These are phyloP conservation scores for Entoloma clypeatum DNA, from an alignment of 1,284 basidiomycete species.

Conservation along the genomic window DNA sequence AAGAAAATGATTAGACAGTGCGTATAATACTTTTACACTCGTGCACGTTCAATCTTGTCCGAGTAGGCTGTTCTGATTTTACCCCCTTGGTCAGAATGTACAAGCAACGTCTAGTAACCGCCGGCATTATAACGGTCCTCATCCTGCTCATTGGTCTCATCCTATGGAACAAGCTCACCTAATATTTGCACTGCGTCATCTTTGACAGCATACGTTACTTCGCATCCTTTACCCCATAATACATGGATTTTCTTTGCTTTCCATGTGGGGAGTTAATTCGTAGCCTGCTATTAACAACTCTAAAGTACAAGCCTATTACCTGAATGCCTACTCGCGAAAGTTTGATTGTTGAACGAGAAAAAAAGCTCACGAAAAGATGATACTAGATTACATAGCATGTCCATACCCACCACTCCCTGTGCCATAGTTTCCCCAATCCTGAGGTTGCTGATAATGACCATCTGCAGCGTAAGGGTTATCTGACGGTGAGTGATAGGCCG, in stretches of 20 bases:
- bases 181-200: no score
- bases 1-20: conserved; percentile 78
- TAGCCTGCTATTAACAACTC: no score
- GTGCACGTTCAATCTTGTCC: conserved; percentile 15
- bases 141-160: conserved; percentile 68
- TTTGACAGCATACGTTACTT: no score
- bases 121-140: conserved; percentile 65
- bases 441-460: conserved; percentile 19
- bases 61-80: conserved; percentile 36
- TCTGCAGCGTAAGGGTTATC: conserved; percentile 20
- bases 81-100: conserved; percentile 59
- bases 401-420: conserved; percentile 27
- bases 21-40: conserved; percentile 20
- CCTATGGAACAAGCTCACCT: conserved; percentile 65
- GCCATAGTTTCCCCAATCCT: conserved; percentile 29
- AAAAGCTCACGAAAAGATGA: conserved; percentile 15
- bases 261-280: conserved; percentile 18
- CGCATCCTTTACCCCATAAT: no score
- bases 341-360: conserved; percentile 12
- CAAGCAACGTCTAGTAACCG: conserved; percentile 72
- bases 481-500: conserved; percentile 4
- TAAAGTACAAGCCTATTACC: no score
- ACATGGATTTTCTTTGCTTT: conserved; percentile 16
- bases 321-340: no score
- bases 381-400: conserved; percentile 25